A percentile compares a stretch with the other conserved stretches of the same genome.
phyloP scores from a whole-genome alignment of 768 basidiomycete species.

The Amyloporia xantha region DNA sequence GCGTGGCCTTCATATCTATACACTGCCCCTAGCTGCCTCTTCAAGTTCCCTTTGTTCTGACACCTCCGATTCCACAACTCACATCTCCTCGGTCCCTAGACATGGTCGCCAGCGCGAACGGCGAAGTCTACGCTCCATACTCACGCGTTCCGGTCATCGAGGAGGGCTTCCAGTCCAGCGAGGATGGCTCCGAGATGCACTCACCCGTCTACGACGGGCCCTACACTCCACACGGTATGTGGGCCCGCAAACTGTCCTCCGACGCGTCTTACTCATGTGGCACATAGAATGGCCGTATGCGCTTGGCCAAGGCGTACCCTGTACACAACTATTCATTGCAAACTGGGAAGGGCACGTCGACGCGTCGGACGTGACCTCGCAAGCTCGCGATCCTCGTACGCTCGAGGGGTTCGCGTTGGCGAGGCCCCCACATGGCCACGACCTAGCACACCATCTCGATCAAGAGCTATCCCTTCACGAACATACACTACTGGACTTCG shows the following conservation, averaged over 20 bases:
- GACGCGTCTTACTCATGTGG: not conserved
- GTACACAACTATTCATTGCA: not conserved
- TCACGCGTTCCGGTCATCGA: constrained; percentile 47
- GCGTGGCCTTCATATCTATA: constrained; percentile 28
- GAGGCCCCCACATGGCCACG: constrained; percentile 18
- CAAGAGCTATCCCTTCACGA: constrained; percentile 18
- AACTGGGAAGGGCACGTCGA: constrained; percentile 15
- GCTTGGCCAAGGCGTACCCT: not conserved
- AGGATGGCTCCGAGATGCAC: constrained; percentile 70
- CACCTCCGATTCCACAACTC: constrained; percentile 17
- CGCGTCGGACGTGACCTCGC: constrained; percentile 16
- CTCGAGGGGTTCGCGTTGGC: constrained; percentile 22
- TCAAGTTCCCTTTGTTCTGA: constrained; percentile 24
- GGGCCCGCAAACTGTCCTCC: constrained; percentile 11
- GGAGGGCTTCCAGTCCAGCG: constrained; percentile 65
- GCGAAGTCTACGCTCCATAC: constrained; percentile 54
- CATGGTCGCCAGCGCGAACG: constrained; percentile 53
- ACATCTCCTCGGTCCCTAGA: constrained; percentile 14
- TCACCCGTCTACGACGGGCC: constrained; percentile 62
- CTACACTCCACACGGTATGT: constrained; percentile 32
- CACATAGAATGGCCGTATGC: not conserved
- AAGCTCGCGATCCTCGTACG: constrained; percentile 22
- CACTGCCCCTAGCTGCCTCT: constrained; percentile 21
- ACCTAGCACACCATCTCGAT: constrained; percentile 15
- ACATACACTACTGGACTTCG: constrained; percentile 20